Conservation (phyloP, 768 basidiomycete species). For the Boletus rubescentipes region DNA sequence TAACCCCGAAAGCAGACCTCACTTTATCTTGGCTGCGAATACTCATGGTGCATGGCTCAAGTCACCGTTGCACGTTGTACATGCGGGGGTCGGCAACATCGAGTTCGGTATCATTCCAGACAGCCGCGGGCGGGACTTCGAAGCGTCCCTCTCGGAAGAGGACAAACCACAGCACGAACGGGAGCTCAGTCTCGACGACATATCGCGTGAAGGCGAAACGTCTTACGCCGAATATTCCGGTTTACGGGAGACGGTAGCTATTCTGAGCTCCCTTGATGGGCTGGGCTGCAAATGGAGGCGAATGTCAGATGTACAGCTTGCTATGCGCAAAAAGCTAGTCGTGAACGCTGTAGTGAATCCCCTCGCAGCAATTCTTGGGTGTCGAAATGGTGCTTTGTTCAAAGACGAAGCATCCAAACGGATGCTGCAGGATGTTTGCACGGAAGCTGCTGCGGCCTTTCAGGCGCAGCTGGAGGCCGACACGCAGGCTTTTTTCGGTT, state of each 20-base stretch:
- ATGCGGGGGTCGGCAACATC: slow-evolving; percentile 68
- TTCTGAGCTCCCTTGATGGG: slow-evolving; percentile 52
- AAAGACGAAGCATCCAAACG: slow-evolving; percentile 39
- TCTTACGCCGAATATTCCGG: slow-evolving; percentile 49
- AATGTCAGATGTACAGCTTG: slow-evolving; percentile 61
- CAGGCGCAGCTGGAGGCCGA: slow-evolving; percentile 48
- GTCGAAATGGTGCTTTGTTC: slow-evolving; percentile 77
- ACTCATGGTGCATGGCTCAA: slow-evolving; percentile 76
- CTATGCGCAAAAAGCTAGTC: slow-evolving; percentile 77
- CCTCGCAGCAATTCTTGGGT: slow-evolving; percentile 76
- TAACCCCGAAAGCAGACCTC: slow-evolving; percentile 70
- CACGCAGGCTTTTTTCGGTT: slow-evolving; percentile 22
- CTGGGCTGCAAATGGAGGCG: slow-evolving; percentile 67
- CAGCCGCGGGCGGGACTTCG: slow-evolving; percentile 58
- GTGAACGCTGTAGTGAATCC: slow-evolving; percentile 84
- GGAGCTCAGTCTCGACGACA: slow-evolving; percentile 51
- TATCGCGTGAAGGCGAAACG: slow-evolving; percentile 39
- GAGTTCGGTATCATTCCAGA: slow-evolving; percentile 83
- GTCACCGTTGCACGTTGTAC: slow-evolving; percentile 54
- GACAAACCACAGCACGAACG: slow-evolving; percentile 37
- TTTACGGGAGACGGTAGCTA: slow-evolving; percentile 67
- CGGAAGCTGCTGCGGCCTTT: slow-evolving; percentile 71
- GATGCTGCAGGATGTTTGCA: slow-evolving; percentile 55
- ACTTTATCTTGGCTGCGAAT: slow-evolving; percentile 82
- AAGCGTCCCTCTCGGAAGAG: slow-evolving; percentile 46